Percentiles rank a stretch among this genome's conserved stretches.
Conservation (phyloP, 2,329 filamentous ascomycete species). For the Colletotrichum liriopes region DNA sequence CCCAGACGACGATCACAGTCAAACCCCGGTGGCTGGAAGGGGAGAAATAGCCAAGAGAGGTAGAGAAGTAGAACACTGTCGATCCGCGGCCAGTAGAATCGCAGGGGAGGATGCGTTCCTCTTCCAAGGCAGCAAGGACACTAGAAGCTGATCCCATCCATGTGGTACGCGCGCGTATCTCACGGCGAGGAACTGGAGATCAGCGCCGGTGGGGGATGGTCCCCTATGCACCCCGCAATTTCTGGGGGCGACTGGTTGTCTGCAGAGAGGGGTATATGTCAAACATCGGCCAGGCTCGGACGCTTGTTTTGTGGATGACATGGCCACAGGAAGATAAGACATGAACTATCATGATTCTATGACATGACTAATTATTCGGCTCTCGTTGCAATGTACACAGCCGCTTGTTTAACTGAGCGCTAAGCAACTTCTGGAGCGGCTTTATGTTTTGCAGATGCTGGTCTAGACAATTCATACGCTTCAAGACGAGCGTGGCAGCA, state of each 20-base stretch:
- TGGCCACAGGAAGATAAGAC: too few relatives aligned
- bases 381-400: too few relatives aligned
- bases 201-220: neutral
- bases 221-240: constrained; percentile 33
- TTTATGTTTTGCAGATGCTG: neutral
- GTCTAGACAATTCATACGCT: neutral
- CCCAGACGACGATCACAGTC: neutral
- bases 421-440: neutral
- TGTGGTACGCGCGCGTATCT: constrained; percentile 20
- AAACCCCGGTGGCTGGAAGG: neutral
- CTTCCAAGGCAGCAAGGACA: constrained; percentile 1
- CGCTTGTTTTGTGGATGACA: neutral
- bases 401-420: neutral
- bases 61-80: neutral
- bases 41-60: neutral
- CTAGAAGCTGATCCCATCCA: constrained; percentile 1
- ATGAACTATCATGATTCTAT: too few relatives aligned
- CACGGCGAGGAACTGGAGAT: neutral
- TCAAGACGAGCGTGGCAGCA: neutral
- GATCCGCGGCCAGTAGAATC: neutral
- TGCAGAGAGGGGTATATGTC: neutral
- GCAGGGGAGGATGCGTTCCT: neutral
- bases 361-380: too few relatives aligned
- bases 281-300: neutral
- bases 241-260: neutral